Conservation (phyloP, 2,329 filamentous ascomycete species). For the Zymoseptoria ardabiliae region DNA sequence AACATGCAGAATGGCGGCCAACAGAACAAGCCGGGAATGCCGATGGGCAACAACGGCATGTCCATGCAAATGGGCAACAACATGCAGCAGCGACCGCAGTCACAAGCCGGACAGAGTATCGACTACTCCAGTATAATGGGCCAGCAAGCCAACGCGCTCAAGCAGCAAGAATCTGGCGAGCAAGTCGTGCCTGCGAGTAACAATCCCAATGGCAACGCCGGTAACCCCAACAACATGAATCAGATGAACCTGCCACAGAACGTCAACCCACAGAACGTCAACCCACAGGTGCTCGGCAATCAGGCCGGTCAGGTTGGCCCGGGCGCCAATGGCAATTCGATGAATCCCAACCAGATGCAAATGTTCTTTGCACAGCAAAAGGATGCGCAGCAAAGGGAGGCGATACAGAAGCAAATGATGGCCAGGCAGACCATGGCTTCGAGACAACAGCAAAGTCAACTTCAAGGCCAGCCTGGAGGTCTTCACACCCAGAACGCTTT, state of each 20-base stretch:
- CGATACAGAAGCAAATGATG: conserved; percentile 33
- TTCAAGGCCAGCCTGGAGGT: conserved; percentile 41
- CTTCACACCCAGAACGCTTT: conserved; percentile 36
- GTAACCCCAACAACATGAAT: conserved; percentile 19
- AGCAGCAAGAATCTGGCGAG: conserved; percentile 54
- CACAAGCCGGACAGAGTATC: conserved; percentile 29
- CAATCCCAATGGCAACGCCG: conserved; percentile 35
- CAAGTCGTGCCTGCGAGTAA: conserved; percentile 58
- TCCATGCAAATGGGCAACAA: conserved; percentile 29
- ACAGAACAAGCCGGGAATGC: conserved; percentile 13
- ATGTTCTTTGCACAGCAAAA: conserved; percentile 33
- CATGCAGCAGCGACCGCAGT: conserved; percentile 29
- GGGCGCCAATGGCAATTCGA: conserved; percentile 13
- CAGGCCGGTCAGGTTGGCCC: conserved; percentile 14
- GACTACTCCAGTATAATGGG: conserved; percentile 51
- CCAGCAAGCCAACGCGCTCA: conserved; percentile 55
- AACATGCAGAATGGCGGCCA: conserved; percentile 10
- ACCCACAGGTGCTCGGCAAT: conserved; percentile 32
- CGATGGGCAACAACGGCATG: conserved; percentile 33
- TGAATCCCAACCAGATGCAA: conserved; percentile 30
- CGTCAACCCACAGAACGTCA: conserved; percentile 30
- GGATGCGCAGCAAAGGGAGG: conserved; percentile 35
- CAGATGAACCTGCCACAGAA: conserved; percentile 22
- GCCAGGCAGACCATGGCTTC: conserved; percentile 36
- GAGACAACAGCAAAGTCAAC: conserved; percentile 38